These are phyloP conservation scores for Gypsophila paniculata DNA, from an alignment of 179 eudicot genomes.

Conservation along the genomic window DNA sequence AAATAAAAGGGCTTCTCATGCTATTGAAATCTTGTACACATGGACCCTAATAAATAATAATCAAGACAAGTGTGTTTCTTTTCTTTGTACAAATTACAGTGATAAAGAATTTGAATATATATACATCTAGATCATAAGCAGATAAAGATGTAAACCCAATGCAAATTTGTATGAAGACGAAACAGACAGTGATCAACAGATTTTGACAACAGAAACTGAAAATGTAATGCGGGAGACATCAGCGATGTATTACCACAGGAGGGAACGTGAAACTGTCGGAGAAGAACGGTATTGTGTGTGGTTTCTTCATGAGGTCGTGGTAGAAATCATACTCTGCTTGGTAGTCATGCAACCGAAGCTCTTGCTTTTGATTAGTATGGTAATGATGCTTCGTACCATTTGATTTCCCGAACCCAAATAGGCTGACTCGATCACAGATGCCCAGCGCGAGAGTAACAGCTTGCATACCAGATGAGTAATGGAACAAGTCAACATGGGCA, in stretches of 20 bases:
- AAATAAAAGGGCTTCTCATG: too few species aligned
- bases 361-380: constrained; percentile 74
- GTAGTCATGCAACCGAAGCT: constrained; percentile 72
- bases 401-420: constrained; percentile 86
- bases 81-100: neutral
- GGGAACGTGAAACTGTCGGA: constrained; percentile 64
- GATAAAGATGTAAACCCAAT: neutral
- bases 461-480: constrained; percentile 94
- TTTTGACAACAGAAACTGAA: neutral
- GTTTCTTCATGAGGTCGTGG: constrained; percentile 50
- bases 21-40: too few species aligned
- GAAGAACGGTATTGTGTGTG: constrained; percentile 63
- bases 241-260: constrained; percentile 58
- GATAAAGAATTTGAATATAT: neutral
- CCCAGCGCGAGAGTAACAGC: constrained; percentile 83
- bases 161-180: neutral
- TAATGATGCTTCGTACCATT: constrained; percentile 67
- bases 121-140: neutral
- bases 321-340: constrained; percentile 80
- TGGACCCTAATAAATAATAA: neutral
- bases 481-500: constrained; percentile 68
- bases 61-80: neutral
- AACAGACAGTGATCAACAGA: constrained; percentile 14
- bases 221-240: constrained; percentile 24
- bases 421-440: constrained; percentile 64